phyloP scores from a whole-genome alignment of 2,329 filamentous ascomycete species.

The Penicillium sp. region DNA sequence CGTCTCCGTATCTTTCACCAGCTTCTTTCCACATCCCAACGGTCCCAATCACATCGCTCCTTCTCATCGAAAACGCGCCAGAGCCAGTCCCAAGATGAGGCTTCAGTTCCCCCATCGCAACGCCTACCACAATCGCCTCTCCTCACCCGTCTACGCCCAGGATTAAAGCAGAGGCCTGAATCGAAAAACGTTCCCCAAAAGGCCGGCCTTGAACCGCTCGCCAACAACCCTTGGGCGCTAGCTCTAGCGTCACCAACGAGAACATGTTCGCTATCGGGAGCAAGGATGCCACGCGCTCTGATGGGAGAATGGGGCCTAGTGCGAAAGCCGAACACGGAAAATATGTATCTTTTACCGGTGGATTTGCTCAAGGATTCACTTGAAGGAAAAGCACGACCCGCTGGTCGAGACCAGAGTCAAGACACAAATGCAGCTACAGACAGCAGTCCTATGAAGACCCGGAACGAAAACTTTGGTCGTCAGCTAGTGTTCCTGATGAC shows the following conservation, averaged over 20 bases:
- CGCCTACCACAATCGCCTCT: constrained; percentile 39
- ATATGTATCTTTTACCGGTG: constrained; percentile 36
- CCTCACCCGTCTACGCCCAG: constrained; percentile 22
- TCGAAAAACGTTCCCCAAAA: constrained; percentile 27
- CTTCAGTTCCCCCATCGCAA: constrained; percentile 25
- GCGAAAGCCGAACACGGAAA: constrained; percentile 25
- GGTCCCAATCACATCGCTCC: constrained; percentile 3
- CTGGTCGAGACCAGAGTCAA: not conserved
- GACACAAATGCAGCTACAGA: not conserved
- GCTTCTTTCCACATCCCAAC: constrained; percentile 8
- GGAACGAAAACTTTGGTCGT: not conserved
- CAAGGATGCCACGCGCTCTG: constrained; percentile 34
- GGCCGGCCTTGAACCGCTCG: constrained; percentile 29
- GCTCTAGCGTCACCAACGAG: constrained; percentile 40
- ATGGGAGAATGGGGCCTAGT: constrained; percentile 39
- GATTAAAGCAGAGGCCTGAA: constrained; percentile 11
- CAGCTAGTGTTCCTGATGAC: constrained; percentile 29
- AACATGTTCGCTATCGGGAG: constrained; percentile 33
- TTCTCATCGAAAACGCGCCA: not conserved
- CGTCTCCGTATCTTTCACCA: constrained; percentile 29
- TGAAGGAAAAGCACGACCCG: not conserved
- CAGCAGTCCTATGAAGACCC: not conserved
- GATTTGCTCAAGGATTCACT: constrained; percentile 34
- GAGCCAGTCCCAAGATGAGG: constrained; percentile 2
- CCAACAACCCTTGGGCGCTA: constrained; percentile 42